Evolutionary conservation across 2,329 filamentous ascomycete species (phyloP).

Genomic region (Septoria petroselini): DNA sequence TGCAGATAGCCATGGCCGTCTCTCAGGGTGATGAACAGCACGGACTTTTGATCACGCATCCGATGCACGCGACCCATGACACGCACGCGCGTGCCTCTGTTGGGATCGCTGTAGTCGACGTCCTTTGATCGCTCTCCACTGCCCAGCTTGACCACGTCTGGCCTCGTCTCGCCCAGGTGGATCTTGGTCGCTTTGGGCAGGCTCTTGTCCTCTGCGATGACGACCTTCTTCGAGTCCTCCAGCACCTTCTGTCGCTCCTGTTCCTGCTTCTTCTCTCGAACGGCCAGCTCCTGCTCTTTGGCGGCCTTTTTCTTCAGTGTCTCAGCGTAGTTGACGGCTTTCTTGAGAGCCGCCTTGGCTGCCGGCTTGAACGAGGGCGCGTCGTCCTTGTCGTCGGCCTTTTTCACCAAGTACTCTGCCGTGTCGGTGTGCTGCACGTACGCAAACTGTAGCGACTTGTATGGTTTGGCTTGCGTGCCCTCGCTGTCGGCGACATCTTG

Average conservation of each 20-base stretch:
- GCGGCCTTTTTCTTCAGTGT: constrained; percentile 78
- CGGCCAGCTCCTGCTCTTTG: constrained; percentile 70
- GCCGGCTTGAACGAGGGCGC: constrained; percentile 72
- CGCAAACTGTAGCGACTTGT: constrained; percentile 75
- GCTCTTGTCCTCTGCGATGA: constrained; percentile 65
- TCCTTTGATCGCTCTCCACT: constrained; percentile 46
- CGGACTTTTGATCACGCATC: constrained; percentile 75
- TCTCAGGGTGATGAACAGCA: constrained; percentile 80
- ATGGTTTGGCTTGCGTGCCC: constrained; percentile 71
- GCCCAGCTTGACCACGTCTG: constrained; percentile 56
- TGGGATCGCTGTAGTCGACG: constrained; percentile 53
- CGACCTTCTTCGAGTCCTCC: constrained; percentile 78
- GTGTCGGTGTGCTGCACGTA: constrained; percentile 67
- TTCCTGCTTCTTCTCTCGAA: constrained; percentile 69
- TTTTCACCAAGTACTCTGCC: constrained; percentile 65
- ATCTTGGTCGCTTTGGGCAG: constrained; percentile 74
- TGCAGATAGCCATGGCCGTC: constrained; percentile 85
- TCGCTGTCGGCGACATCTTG: constrained; percentile 59
- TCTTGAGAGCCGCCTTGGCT: constrained; percentile 81
- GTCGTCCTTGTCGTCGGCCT: constrained; percentile 63
- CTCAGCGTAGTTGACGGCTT: constrained; percentile 71
- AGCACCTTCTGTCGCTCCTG: constrained; percentile 67
- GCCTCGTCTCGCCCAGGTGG: constrained; percentile 68
- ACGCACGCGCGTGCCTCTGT: constrained; percentile 69
- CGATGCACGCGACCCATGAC: constrained; percentile 82